phyloP scores from a whole-genome alignment of 345 rosid genomes.

The Excoecaria cochinchinensis region DNA sequence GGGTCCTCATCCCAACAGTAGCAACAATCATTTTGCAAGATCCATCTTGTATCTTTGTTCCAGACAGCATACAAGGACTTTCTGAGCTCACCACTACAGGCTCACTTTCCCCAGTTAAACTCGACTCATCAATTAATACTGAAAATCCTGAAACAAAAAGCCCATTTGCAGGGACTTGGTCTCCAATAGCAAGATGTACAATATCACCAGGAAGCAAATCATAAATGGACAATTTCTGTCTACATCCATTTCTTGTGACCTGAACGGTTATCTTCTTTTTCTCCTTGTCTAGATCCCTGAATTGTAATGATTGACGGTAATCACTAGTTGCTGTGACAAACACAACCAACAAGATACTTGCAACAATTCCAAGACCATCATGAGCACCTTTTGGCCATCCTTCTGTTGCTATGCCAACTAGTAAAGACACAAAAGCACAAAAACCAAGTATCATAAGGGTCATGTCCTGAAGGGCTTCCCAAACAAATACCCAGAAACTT shows the following conservation, averaged over 20 bases:
- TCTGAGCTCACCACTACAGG: constrained; percentile 63
- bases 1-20: constrained; percentile 96
- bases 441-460: constrained; percentile 88
- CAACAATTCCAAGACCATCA: constrained; percentile 90
- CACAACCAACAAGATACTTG: constrained; percentile 82
- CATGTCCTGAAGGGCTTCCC: constrained; percentile 98
- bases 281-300: constrained; percentile 83
- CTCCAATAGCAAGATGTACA: constrained; percentile 86
- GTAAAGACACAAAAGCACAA: constrained; percentile 79
- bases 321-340: constrained; percentile 85
- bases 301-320: constrained; percentile 88
- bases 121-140: constrained; percentile 76
- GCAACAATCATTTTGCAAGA: constrained; percentile 88
- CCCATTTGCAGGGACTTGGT: constrained; percentile 96
- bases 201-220: constrained; percentile 87
- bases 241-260: constrained; percentile 73
- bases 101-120: constrained; percentile 93
- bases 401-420: constrained; percentile 89
- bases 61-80: constrained; percentile 83
- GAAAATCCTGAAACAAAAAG: constrained; percentile 86
- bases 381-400: constrained; percentile 96
- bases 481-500: constrained; percentile 83
- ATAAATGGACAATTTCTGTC: constrained; percentile 86
- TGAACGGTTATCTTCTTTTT: constrained; percentile 83
- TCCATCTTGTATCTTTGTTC: constrained; percentile 90